Evolutionary conservation across 148 eudicot genomes (phyloP), one percentile per base, ranked within the genome.

Genomic region (Fallopia convolvulus): DNA sequence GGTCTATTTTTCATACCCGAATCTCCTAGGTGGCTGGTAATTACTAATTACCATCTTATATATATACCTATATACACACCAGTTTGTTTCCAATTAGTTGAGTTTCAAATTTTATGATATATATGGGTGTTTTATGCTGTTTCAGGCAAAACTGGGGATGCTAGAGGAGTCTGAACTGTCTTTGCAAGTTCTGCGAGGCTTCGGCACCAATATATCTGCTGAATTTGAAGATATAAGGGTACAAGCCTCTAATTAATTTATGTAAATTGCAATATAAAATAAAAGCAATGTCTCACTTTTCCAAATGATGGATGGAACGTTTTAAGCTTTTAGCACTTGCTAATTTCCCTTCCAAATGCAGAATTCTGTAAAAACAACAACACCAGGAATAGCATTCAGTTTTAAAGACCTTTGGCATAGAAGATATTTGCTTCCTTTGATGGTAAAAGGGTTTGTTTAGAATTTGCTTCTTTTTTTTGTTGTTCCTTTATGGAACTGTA

Each of bases 1-100:
- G 97, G 96, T 74, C 79, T 95, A 63, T 95, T 95, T 87, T 95
- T 95, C 55, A 76, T 95, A 77, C 99, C 99, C 23, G 99, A 92
- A 79, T 95, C 99, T 84, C 99, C 99, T 80, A 88, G 99, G 71
- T 95, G 99, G 99, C 88, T 95, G 99, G 99, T 95, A 85, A 86
- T 23, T 50, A 40, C 46, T 74, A 11, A 42, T 44, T 6, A 44
- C 47, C 42, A 68, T 41, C 8, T 44, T 9, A 44, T 44, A 73
- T 0, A 42, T 1, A 72, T 14, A 40, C 17, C 23, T n/a, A 71
- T 44, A 71, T 15, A 39, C 1, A 71, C 30, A 39, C 1, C 20
- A 20, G 50, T 5, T 41, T 40, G 42, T n/a, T 33, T 70, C 42
- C 49, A 33, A 9, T 42, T 20, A 47, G 52, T 8, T 72, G 52